These are phyloP conservation scores for Sporothrix protearum DNA, from an alignment of 2,329 filamentous ascomycete genomes.

Conservation along the genomic window DNA sequence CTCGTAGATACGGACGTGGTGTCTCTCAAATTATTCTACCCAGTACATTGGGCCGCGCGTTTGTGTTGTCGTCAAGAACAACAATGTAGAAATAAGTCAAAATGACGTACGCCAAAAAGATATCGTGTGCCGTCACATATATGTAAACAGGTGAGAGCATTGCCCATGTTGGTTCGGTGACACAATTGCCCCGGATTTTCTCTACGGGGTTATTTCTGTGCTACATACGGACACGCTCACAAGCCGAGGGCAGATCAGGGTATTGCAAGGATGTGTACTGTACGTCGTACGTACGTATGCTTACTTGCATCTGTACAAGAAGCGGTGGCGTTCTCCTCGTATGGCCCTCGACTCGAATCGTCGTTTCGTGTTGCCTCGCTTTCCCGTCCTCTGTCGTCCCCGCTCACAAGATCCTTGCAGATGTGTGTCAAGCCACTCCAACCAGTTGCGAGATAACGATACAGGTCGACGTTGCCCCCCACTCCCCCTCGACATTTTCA, in stretches of 20 bases:
- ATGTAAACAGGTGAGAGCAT: background rate
- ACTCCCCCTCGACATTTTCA: too few species aligned
- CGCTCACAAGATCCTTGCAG: constrained; percentile 13
- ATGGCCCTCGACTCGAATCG: background rate
- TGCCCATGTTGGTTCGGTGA: background rate
- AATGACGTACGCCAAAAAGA: background rate
- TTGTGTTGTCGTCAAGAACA: background rate
- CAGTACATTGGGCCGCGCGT: background rate
- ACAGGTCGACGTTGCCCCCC: background rate
- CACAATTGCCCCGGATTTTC: background rate
- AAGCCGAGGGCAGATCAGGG: too few species aligned
- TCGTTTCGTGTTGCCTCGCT: background rate
- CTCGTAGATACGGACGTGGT: background rate
- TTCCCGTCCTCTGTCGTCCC: background rate
- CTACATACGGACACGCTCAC: too few species aligned
- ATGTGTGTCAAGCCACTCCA: background rate
- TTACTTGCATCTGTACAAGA: too few species aligned
- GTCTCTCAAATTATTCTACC: background rate
- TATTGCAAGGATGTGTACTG: too few species aligned
- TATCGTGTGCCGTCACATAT: background rate
- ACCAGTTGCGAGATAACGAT: background rate
- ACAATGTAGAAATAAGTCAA: background rate
- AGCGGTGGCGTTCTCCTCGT: background rate
- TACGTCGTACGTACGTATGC: too few species aligned
- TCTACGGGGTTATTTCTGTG: too few species aligned